Evolutionary conservation across 1,139 yeast species (phyloP), one percentile per base, ranked within the genome.

Genomic region (Yamadazyma atmosphaerica): DNA sequence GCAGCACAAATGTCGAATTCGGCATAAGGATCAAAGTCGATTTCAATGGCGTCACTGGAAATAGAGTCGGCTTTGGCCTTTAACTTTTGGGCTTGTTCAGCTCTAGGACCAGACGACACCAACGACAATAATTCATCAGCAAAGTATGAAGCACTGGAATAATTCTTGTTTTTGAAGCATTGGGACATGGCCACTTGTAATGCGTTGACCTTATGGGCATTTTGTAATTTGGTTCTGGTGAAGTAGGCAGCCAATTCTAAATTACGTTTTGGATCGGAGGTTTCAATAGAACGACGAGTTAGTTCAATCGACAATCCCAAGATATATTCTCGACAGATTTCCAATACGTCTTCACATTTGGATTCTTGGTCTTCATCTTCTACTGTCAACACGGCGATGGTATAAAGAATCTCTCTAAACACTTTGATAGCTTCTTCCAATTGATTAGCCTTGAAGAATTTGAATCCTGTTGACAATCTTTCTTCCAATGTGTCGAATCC

Each of bases 211-310:
- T 83, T 80, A 62, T 94, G 98, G 5, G 84, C 83, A 33, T 86
- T 82, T 51, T 86, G 89, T 51, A 94, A 77, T 50, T 83, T 79
- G 29, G 90, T 83, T 58, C 81, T 81, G 13, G 98, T 88, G 70
- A 94, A 94, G 65, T 90, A 92, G 0, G 98, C 95, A 4, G 98
- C 98, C 51, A 94, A 73, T 62, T 92, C 98, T 56, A 94, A 74
- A 58, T 87, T 89, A 46, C 98, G 83, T 64, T 88, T 85, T 38
- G 83, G 69, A 44, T 88, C 87, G 19, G 70, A 66, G 4, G 83
- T 71, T 28, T 85, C 87, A 42, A 90, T 68, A 7, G 84, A 61
- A 65, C 98, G 87, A 66, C 98, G 89, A 41, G 79, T 79, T 47
- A 92, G 74, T 63, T 94, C 98, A 49, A 92, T 87, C 21, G 95